Base-by-base conservation (phyloP, 257 asterid genomes). In the Prunella vulgaris region DNA sequence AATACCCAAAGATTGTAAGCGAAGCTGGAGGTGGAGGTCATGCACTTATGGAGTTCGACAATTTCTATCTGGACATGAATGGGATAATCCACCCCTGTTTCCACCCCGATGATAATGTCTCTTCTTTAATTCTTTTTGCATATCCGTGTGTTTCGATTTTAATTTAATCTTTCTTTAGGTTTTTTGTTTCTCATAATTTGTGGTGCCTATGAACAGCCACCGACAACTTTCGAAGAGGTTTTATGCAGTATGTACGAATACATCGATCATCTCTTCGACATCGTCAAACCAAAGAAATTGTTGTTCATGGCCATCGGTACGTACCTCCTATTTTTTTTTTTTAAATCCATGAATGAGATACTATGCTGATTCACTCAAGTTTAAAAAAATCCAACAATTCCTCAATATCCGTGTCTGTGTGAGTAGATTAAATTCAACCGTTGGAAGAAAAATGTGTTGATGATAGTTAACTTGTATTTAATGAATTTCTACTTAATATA, bases 51-150 rank as follows among this genome's bases (percentile, higher is more conserved):
- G 95, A 84, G 68, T 86, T 82, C 51, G 89, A 88, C 69, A 88
- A 86, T 54, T 74, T 88, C 0, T 88, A 88, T 24, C 87, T 88
- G 0, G 95, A 88, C 69, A 82, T 88, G 95, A 84, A 86, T 24
- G 90, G 84, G 7, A 84, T 88, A 0, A 84, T 88, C 25, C 93
- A 88, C 20, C 90, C 96, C 0, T 88, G 96, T 73, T 88, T 88
- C 57, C 92, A 88, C 32, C 95, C 92, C 3, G 84, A 86, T 12
- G 83, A 78, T 64, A 25, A 77, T 72, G 71, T 84, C 57, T 27
- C 8, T 51, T 72, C 46, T 9, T 13, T 13, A 44, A 1, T 46
- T 69, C 28, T 10, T 69, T 75, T 0, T 56, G 12, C 1, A 12
- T 8, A 5, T 56, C n/a, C 5, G 2, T 51, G 17, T 14, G 46